These are phyloP conservation scores for Phytophthora melonis DNA, from an alignment of 352 stramenopile genomes.

Conservation along the genomic window DNA sequence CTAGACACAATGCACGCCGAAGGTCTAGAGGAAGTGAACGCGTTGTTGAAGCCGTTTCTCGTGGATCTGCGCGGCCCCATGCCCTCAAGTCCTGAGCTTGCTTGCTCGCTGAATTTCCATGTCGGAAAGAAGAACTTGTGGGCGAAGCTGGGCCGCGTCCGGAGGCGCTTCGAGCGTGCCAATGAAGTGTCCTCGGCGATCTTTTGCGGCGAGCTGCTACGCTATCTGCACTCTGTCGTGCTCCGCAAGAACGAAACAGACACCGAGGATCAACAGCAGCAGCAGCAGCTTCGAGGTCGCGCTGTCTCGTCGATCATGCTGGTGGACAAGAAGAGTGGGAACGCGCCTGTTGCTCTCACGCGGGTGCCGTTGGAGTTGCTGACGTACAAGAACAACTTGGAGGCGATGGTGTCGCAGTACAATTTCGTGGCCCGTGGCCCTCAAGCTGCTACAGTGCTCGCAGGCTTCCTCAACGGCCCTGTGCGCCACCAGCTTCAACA, in stretches of 20 bases:
- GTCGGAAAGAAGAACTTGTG: slow-evolving; percentile 74
- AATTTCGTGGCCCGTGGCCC: slow-evolving; percentile 75
- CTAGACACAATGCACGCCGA: slow-evolving; percentile 61
- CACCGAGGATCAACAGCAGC: slow-evolving; percentile 59
- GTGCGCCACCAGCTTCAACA: slow-evolving; percentile 58
- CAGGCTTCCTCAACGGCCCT: slow-evolving; percentile 66
- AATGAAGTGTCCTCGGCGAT: slow-evolving; percentile 72
- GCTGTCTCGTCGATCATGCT: slow-evolving; percentile 67
- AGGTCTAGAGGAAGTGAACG: slow-evolving; percentile 57
- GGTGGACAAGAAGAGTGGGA: slow-evolving; percentile 44
- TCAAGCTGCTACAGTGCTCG: slow-evolving; percentile 54
- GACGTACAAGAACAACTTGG: slow-evolving; percentile 83
- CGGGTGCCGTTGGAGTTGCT: slow-evolving; percentile 70
- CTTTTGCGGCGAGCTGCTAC: slow-evolving; percentile 73
- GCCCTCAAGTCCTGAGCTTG: slow-evolving; percentile 49
- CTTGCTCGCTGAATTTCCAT: slow-evolving; percentile 55
- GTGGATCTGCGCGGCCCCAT: slow-evolving; percentile 53
- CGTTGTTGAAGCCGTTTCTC: slow-evolving; percentile 64
- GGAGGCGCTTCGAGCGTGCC: slow-evolving; percentile 61
- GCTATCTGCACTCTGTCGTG: slow-evolving; percentile 77
- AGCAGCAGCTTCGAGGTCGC: slow-evolving; percentile 50
- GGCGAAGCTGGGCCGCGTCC: slow-evolving; percentile 50
- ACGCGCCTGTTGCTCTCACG: slow-evolving; percentile 35
- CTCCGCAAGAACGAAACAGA: slow-evolving; percentile 74
- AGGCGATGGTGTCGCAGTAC: slow-evolving; percentile 84